Conservation (phyloP, 2,329 filamentous ascomycete genomes). For the Aspergillus persii region DNA sequence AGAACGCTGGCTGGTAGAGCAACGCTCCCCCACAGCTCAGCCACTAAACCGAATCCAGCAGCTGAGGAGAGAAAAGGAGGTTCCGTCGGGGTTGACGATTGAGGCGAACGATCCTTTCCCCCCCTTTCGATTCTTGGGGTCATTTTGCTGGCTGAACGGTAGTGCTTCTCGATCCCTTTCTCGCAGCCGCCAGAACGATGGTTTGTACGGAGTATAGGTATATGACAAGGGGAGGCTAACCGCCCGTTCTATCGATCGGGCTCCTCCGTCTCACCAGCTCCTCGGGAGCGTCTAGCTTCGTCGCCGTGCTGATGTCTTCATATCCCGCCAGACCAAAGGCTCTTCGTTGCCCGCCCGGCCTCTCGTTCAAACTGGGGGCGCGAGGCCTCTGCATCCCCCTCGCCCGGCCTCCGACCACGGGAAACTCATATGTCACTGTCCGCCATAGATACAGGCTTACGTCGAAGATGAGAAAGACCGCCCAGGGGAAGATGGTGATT, state of each 20-base stretch:
- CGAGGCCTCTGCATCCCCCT: slow-evolving; percentile 59
- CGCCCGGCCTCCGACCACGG: slow-evolving; percentile 60
- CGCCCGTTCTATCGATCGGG: not conserved
- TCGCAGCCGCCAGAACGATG: not conserved
- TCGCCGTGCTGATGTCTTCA: slow-evolving; percentile 10
- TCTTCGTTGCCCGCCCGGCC: slow-evolving; percentile 49
- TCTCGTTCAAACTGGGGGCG: slow-evolving; percentile 60
- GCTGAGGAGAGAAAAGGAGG: not conserved
- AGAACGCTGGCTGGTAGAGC: not conserved
- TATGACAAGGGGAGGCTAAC: not conserved
- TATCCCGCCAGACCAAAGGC: slow-evolving; percentile 29
- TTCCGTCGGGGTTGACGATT: not conserved
- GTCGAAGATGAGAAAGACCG: slow-evolving; percentile 62
- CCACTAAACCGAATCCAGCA: not conserved
- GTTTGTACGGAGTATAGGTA: not conserved
- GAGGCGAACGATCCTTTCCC: too few species aligned
- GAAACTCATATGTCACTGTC: slow-evolving; percentile 57
- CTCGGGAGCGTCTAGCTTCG: slow-evolving; percentile 4
- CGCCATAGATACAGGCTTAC: slow-evolving; percentile 61
- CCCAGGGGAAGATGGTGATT: slow-evolving; percentile 63
- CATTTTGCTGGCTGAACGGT: too few species aligned
- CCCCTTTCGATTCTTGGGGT: too few species aligned
- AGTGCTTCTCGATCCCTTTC: too few species aligned
- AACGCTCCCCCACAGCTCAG: not conserved
- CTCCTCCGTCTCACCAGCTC: slow-evolving; percentile 10